Evolutionary conservation across 768 basidiomycete genomes (phyloP), one percentile per base, ranked within the genome.

Genomic region (Infundibulicybe gibba): DNA sequence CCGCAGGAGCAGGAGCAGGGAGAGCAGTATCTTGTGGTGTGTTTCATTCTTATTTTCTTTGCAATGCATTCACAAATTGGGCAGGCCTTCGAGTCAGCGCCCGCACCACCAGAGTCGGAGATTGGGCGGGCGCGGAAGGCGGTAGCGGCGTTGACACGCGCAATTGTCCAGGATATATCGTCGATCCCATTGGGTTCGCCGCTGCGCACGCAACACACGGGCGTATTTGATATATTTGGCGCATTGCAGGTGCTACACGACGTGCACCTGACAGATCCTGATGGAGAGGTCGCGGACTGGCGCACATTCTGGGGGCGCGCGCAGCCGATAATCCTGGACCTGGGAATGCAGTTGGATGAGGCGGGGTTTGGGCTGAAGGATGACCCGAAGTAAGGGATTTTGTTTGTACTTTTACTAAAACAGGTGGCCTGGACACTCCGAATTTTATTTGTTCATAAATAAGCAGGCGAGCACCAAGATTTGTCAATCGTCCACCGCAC

Each of bases 121-220:
- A 63, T 63, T 11, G 57, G 56, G 4, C 56, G 61, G 12, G 62
- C 61, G 6, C 44, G 62, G 10, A 41, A 40, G 16, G 61, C 62
- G 1, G 49, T 58, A 3, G 49, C 49, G 19, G 33, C 35, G 16
- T 54, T 63, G 30, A 35, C 53, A 2, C 49, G 48, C 16, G 61
- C 61, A 14, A 39, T 54, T n/a, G 53, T 61, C 1, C 43, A 48
- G 8, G 48, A 62, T 21, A 44, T 63, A 11, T 56, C 56, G 1
- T 56, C 55, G 5, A 32, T 62, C 6, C 58, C 61, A 1, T 34
- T 44, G 12, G 50, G 43, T 17, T 54, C 55, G 3, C 50, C 56
- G 2, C 15, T 60, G 14, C 56, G 57, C 11, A 35, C 42, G 6
- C 47, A 55, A 14, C 51, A 62, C 14, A 34, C 51, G n/a, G 56